These are phyloP conservation scores for Penicillium sp. DNA, from an alignment of 2,329 filamentous ascomycete genomes.

Conservation along the genomic window DNA sequence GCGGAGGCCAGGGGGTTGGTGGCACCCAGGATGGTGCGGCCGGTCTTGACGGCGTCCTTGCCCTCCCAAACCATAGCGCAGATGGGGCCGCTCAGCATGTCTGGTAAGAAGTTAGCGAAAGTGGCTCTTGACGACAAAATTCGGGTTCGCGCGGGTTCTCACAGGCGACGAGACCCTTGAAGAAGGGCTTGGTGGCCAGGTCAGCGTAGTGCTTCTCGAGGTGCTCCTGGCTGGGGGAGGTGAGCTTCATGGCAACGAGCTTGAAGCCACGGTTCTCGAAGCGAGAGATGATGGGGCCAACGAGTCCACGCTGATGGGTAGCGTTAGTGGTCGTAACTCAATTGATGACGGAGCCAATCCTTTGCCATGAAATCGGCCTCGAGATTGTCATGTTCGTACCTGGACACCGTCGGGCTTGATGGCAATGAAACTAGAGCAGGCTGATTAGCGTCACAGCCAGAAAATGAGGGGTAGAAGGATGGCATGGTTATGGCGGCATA, in stretches of 20 bases:
- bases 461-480: constrained; percentile 19
- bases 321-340: constrained; percentile 26
- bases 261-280: constrained; percentile 99
- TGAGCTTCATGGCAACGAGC: constrained; percentile 96
- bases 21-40: constrained; percentile 91
- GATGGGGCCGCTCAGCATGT: constrained; percentile 97
- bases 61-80: constrained; percentile 99
- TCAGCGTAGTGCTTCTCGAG: constrained; percentile 98
- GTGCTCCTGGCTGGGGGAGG: constrained; percentile 84
- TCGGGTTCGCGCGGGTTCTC: constrained; percentile 42
- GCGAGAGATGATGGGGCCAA: constrained; percentile 95
- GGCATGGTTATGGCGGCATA: constrained; percentile 20
- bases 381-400: constrained; percentile 54
- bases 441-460: constrained; percentile 32
- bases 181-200: constrained; percentile 93
- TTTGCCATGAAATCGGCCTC: constrained; percentile 1
- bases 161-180: constrained; percentile 90
- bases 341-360: constrained; percentile 6
- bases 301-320: constrained; percentile 75
- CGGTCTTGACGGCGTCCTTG: constrained; percentile 97
- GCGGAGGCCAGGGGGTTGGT: constrained; percentile 96
- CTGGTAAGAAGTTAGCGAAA: constrained; percentile 47
- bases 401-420: constrained; percentile 99
- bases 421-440: constrained; percentile 82
- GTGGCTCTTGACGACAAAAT: not conserved